Evolutionary conservation across 2,329 filamentous ascomycete species (phyloP).

Genomic region (Geosmithia flava): DNA sequence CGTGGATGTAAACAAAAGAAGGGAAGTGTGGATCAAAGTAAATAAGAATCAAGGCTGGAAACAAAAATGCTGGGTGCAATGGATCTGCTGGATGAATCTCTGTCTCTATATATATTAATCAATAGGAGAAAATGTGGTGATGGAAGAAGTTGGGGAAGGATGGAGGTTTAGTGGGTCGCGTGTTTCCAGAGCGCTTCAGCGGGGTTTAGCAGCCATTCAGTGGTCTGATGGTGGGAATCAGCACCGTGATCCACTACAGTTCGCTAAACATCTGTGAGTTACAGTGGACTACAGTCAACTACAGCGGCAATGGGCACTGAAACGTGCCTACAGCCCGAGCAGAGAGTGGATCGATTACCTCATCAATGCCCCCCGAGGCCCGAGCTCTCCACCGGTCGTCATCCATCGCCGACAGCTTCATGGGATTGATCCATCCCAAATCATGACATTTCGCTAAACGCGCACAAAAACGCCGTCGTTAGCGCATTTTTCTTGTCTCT

Average conservation of each 20-base stretch:
- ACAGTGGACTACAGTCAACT: too few species aligned
- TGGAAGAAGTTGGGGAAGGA: not conserved
- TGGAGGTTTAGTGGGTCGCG: not conserved
- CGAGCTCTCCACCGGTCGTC: not conserved
- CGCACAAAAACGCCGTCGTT: not conserved
- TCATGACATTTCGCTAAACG: not conserved
- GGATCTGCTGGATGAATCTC: too few species aligned
- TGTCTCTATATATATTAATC: too few species aligned
- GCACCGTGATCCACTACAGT: too few species aligned
- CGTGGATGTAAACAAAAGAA: too few species aligned
- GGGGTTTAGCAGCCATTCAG: not conserved
- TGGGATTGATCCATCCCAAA: not conserved
- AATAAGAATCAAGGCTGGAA: too few species aligned
- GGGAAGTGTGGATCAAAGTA: too few species aligned
- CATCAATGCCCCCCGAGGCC: not conserved
- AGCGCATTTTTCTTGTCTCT: not conserved
- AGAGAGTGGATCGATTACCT: not conserved
- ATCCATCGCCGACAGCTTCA: constrained; percentile 1
- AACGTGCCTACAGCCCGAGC: too few species aligned
- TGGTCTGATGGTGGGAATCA: too few species aligned
- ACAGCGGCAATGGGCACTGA: not conserved
- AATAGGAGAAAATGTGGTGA: not conserved
- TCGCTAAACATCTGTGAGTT: too few species aligned
- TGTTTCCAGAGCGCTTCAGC: not conserved
- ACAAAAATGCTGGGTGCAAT: too few species aligned